These are phyloP conservation scores for Wickerhamomyces silvicola DNA, from an alignment of 805 yeast genomes.

Conservation along the genomic window DNA sequence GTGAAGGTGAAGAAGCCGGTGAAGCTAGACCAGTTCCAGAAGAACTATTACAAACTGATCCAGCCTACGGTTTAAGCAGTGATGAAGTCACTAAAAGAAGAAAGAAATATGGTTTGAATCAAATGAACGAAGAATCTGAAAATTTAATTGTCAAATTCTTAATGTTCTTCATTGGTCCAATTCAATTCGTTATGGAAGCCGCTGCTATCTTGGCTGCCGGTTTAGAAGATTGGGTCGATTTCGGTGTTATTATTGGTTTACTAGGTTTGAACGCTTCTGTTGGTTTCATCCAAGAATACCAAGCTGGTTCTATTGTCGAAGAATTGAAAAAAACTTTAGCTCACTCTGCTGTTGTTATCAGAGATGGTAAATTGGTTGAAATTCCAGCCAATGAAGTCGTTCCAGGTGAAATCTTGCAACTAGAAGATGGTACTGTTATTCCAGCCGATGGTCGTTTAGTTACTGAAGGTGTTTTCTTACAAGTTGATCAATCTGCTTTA, in stretches of 20 bases:
- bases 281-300: slow-evolving; percentile 96
- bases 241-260: slow-evolving; percentile 92
- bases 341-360: slow-evolving; percentile 76
- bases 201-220: slow-evolving; percentile 95
- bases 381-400: slow-evolving; percentile 79
- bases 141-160: slow-evolving; percentile 71
- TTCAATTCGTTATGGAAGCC: slow-evolving; percentile 96
- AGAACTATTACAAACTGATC: slow-evolving; percentile 78
- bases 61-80: slow-evolving; percentile 63
- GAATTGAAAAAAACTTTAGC: slow-evolving; percentile 94
- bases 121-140: slow-evolving; percentile 86
- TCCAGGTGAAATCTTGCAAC: slow-evolving; percentile 90
- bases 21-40: slow-evolving; percentile 77
- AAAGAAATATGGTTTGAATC: slow-evolving; percentile 86
- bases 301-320: slow-evolving; percentile 96
- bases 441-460: slow-evolving; percentile 92
- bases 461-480: slow-evolving; percentile 78
- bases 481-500: slow-evolving; percentile 93
- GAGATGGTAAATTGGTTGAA: slow-evolving; percentile 75
- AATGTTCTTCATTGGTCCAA: slow-evolving; percentile 90
- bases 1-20: slow-evolving; percentile 31
- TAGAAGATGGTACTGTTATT: slow-evolving; percentile 89
- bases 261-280: slow-evolving; percentile 82
- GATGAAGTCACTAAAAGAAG: slow-evolving; percentile 80
- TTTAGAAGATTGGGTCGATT: slow-evolving; percentile 97